Conservation (phyloP, 2,329 filamentous ascomycete genomes). For the Trichothecium roseum region DNA sequence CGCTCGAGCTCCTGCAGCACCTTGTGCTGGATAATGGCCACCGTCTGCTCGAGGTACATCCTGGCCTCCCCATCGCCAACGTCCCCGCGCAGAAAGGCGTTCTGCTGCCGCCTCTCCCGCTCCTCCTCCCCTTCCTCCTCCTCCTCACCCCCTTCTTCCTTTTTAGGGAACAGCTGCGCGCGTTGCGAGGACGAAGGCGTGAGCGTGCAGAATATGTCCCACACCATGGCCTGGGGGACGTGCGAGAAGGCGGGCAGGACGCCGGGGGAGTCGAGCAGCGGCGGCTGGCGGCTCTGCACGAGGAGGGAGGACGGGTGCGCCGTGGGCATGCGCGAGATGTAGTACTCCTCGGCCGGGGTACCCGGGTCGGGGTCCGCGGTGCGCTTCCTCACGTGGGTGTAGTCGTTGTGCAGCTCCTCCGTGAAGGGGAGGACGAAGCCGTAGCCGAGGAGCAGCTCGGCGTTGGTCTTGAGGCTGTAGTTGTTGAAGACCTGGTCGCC, state of each 20-base stretch:
- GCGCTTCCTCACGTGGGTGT: slow-evolving; percentile 44
- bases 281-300: slow-evolving; percentile 27
- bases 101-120: slow-evolving; percentile 10
- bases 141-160: slow-evolving; percentile 6
- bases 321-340: slow-evolving; percentile 42
- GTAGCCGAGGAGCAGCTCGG: slow-evolving; percentile 55
- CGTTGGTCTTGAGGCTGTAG: slow-evolving; percentile 66
- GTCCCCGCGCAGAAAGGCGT: slow-evolving; percentile 19
- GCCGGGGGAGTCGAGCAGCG: slow-evolving; percentile 5
- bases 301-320: slow-evolving; percentile 35
- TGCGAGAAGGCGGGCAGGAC: slow-evolving; percentile 32
- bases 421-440: slow-evolving; percentile 46
- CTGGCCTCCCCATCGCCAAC: slow-evolving; percentile 14
- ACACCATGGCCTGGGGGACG: slow-evolving; percentile 42
- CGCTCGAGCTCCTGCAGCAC: slow-evolving; percentile 31
- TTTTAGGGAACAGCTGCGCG: slow-evolving; percentile 15
- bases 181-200: slow-evolving; percentile 19
- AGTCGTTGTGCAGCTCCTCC: slow-evolving; percentile 45
- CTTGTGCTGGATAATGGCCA: slow-evolving; percentile 31
- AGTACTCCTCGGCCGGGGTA: slow-evolving; percentile 28
- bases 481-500: slow-evolving; percentile 57
- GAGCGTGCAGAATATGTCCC: slow-evolving; percentile 33
- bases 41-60: slow-evolving; percentile 21
- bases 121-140: slow-evolving; percentile 16
- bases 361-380: slow-evolving; percentile 17